Conservation (phyloP, 345 rosid species). For the Eucalyptus regnans region DNA sequence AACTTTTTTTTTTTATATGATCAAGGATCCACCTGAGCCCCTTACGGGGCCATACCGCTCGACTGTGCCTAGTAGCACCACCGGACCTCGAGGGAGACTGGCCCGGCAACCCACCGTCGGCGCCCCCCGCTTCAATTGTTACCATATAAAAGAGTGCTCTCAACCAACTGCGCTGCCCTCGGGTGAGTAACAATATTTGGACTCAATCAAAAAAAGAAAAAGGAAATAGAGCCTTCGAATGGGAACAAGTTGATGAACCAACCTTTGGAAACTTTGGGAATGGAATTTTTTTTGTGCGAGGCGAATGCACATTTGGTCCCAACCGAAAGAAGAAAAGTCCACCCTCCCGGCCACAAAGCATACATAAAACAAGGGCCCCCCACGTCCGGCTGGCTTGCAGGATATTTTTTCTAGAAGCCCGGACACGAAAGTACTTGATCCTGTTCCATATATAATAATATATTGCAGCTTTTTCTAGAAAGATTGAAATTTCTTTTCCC, state of each 20-base stretch:
- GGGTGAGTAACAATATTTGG: background rate
- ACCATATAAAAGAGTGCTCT: too few species aligned
- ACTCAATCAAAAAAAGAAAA: background rate
- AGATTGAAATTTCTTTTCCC: background rate
- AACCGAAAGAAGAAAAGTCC: background rate
- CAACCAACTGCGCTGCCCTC: too few species aligned
- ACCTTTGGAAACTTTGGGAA: background rate
- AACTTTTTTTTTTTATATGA: too few species aligned
- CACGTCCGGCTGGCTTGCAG: background rate
- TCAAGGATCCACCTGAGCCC: too few species aligned
- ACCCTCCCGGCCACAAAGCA: rapidly evolving
- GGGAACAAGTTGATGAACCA: background rate
- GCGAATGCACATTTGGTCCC: background rate
- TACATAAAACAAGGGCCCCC: background rate
- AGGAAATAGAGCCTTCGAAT: background rate
- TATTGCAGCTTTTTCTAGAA: background rate
- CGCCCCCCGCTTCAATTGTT: too few species aligned
- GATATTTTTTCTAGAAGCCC: background rate
- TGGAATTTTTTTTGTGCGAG: background rate
- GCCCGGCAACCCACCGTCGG: too few species aligned
- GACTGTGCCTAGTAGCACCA: too few species aligned
- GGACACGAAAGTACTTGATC: background rate
- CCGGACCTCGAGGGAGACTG: too few species aligned
- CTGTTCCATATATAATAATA: background rate
- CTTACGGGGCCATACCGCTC: too few species aligned